Evolutionary conservation across 169 alveolate genomes (phyloP).

Genomic region (Plasmodium ovale): DNA sequence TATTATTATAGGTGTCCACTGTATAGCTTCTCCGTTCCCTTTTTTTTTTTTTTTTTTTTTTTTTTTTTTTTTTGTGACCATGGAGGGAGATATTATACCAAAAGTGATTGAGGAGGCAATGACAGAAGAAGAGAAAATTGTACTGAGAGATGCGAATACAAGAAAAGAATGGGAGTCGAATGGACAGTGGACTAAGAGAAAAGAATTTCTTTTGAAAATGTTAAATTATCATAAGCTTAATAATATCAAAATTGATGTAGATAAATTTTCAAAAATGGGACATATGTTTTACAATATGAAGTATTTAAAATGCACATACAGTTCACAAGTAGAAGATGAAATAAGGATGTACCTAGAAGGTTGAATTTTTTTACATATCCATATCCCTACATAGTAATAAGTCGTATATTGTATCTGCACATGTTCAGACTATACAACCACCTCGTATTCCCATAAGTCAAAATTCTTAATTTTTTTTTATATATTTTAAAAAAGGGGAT

Average conservation of each 20-base stretch:
- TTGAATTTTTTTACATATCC: too few relatives aligned
- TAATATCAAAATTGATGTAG: slow-evolving; percentile 52
- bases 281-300: slow-evolving; percentile 74
- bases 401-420: too few relatives aligned
- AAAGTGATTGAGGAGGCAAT: slow-evolving; percentile 9
- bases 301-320: slow-evolving; percentile 56
- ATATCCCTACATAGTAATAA: too few relatives aligned
- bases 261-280: slow-evolving; percentile 74
- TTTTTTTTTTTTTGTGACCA: too few relatives aligned
- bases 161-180: slow-evolving; percentile 69
- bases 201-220: slow-evolving; percentile 74
- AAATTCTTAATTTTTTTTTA: too few relatives aligned
- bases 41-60: too few relatives aligned
- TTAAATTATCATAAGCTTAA: slow-evolving; percentile 56
- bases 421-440: too few relatives aligned
- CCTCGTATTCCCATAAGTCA: too few relatives aligned
- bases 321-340: slow-evolving; percentile 25
- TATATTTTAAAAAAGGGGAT: too few relatives aligned
- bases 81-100: not conserved
- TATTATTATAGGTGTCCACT: too few relatives aligned
- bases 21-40: too few relatives aligned
- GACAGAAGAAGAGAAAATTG: slow-evolving; percentile 45
- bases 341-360: slow-evolving; percentile 41
- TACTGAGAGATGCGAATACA: slow-evolving; percentile 50
- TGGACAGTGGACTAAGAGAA: slow-evolving; percentile 74